phyloP scores from a whole-genome alignment of 2,329 filamentous ascomycete genomes.

The Alternaria angustiovoidea region DNA sequence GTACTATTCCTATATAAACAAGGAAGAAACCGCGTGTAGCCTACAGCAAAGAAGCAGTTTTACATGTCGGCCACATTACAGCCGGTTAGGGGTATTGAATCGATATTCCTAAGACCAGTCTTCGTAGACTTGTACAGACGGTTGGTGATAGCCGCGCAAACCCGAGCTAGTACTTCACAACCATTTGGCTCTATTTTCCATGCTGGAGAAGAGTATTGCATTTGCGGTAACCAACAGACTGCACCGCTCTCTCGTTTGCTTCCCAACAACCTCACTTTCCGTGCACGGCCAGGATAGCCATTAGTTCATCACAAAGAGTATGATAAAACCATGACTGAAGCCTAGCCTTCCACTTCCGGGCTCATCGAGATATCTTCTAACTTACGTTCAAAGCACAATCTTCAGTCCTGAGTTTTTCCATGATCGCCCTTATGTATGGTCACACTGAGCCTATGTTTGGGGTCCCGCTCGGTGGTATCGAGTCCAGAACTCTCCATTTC shows the following conservation, averaged over 20 bases:
- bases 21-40: not conserved
- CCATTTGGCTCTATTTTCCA: not conserved
- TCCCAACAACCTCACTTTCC: not conserved
- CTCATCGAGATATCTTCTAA: not conserved
- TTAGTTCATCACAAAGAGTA: not conserved
- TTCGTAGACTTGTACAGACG: not conserved
- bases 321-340: not conserved
- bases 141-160: not conserved
- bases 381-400: not conserved
- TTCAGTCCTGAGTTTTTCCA: not conserved
- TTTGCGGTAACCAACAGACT: not conserved
- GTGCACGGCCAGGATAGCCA: not conserved
- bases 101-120: not conserved
- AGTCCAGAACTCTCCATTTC: not conserved
- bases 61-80: not conserved
- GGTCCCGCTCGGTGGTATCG: not conserved
- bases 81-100: not conserved
- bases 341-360: not conserved
- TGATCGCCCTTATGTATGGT: not conserved
- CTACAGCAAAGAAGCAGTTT: not conserved
- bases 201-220: not conserved
- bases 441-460: not conserved
- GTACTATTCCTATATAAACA: not conserved
- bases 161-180: not conserved
- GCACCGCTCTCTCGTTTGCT: not conserved